These are phyloP conservation scores for Nannizziopsis arthrosporioides DNA, from an alignment of 2,329 filamentous ascomycete species.

Conservation along the genomic window DNA sequence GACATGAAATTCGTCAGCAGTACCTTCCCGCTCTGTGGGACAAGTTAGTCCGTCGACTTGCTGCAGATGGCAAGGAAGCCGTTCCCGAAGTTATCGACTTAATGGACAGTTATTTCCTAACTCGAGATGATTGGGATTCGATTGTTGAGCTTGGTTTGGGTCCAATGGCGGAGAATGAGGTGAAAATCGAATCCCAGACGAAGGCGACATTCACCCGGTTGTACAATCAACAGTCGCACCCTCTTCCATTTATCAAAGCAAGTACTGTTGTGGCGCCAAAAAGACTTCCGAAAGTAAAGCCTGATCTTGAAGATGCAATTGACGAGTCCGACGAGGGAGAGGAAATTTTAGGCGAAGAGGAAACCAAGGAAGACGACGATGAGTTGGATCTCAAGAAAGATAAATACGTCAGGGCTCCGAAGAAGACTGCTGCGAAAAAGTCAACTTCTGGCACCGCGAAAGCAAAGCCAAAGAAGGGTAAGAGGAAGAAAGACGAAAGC, in stretches of 20 bases:
- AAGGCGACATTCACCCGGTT: conserved; percentile 81
- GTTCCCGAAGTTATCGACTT: conserved; percentile 77
- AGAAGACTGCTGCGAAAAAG: conserved; percentile 47
- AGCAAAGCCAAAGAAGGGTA: conserved; percentile 23
- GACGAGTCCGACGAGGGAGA: conserved; percentile 75
- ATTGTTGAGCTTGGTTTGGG: conserved; percentile 87
- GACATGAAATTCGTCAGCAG: conserved; percentile 86
- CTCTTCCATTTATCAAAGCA: conserved; percentile 92
- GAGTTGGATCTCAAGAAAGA: conserved; percentile 82
- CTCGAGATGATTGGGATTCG: conserved; percentile 85
- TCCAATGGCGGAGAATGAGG: conserved; percentile 59
- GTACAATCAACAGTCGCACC: conserved; percentile 81
- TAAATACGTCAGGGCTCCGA: conserved; percentile 89
- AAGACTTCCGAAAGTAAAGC: conserved; percentile 60
- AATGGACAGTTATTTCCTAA: conserved; percentile 96
- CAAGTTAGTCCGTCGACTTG: conserved; percentile 60
- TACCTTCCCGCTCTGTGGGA: conserved; percentile 85
- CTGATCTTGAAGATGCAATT: conserved; percentile 90
- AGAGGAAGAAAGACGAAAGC: conserved; percentile 25
- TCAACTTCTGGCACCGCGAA: conserved; percentile 25
- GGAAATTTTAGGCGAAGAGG: conserved; percentile 43
- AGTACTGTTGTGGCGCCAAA: conserved; percentile 63
- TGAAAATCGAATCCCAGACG: conserved; percentile 71
- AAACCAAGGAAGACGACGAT: conserved; percentile 54
- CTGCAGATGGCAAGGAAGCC: conserved; percentile 67